These are phyloP conservation scores for Gracilaria caudata DNA, from an alignment of 23 red algal species.

Conservation along the genomic window DNA sequence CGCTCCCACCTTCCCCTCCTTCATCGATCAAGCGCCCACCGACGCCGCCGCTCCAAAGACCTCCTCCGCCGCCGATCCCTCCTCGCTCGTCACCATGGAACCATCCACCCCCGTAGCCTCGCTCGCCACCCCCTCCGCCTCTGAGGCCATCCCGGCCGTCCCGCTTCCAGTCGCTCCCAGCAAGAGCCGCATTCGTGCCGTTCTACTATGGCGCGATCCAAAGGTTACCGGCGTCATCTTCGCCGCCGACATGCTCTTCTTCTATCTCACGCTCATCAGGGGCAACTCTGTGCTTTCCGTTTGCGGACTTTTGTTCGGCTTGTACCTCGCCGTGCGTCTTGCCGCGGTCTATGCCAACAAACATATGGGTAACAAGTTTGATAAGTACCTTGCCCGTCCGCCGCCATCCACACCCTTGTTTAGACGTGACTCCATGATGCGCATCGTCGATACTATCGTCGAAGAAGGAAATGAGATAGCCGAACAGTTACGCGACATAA, in stretches of 20 bases:
- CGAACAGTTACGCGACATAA: slow-evolving; percentile 59
- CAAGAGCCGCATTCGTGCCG: slow-evolving; percentile 48
- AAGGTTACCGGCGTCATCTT: slow-evolving; percentile 50
- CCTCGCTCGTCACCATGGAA: slow-evolving; percentile 49
- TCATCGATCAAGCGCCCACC: slow-evolving; percentile 52
- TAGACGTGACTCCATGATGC: slow-evolving; percentile 27
- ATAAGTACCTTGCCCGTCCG: slow-evolving; percentile 54
- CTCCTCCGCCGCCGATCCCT: slow-evolving; percentile 24
- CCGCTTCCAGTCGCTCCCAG: slow-evolving; percentile 46
- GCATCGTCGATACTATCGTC: slow-evolving; percentile 45
- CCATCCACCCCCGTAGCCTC: slow-evolving; percentile 11
- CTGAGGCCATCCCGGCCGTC: slow-evolving; percentile 31
- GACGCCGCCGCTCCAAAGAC: neutral
- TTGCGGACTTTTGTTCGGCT: slow-evolving; percentile 36
- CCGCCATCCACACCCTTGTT: slow-evolving; percentile 44
- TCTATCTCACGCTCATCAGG: slow-evolving; percentile 63
- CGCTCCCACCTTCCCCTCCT: slow-evolving; percentile 63
- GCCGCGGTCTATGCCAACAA: slow-evolving; percentile 39
- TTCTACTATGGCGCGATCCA: slow-evolving; percentile 61
- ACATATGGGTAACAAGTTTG: slow-evolving; percentile 46
- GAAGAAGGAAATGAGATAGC: slow-evolving; percentile 65
- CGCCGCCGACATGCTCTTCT: slow-evolving; percentile 44
- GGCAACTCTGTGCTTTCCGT: slow-evolving; percentile 62
- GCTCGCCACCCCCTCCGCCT: slow-evolving; percentile 2
- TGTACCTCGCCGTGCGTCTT: slow-evolving; percentile 37